These are phyloP conservation scores for Aspergillus fijiensis DNA, from an alignment of 2,329 filamentous ascomycete genomes.

Conservation along the genomic window DNA sequence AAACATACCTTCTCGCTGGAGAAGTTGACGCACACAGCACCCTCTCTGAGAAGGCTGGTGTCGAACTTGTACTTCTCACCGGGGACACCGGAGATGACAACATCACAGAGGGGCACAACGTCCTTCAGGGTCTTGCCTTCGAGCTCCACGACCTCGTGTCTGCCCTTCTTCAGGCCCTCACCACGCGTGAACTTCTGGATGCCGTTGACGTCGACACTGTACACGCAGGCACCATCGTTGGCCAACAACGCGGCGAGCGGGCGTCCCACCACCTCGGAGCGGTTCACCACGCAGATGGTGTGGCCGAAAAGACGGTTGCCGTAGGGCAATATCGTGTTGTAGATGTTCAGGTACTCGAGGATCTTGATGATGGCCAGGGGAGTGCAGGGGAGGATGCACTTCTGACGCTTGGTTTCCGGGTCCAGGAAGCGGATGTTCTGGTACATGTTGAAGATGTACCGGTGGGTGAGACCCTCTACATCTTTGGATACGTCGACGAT, in stretches of 20 bases:
- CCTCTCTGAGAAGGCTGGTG: constrained; percentile 76
- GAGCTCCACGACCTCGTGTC: constrained; percentile 84
- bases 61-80: constrained; percentile 87
- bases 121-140: constrained; percentile 76
- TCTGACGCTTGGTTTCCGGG: constrained; percentile 63
- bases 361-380: constrained; percentile 96
- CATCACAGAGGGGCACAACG: constrained; percentile 83
- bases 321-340: constrained; percentile 90
- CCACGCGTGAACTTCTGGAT: constrained; percentile 91
- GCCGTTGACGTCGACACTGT: constrained; percentile 88
- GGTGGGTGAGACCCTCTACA: constrained; percentile 90
- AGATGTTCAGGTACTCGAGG: constrained; percentile 90
- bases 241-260: constrained; percentile 89
- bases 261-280: constrained; percentile 91
- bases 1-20: constrained; percentile 72
- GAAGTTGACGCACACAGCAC: constrained; percentile 98
- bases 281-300: constrained; percentile 94
- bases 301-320: constrained; percentile 92
- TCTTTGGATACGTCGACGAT: constrained; percentile 88
- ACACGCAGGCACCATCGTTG: constrained; percentile 93
- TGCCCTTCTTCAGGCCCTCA: constrained; percentile 76
- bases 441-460: constrained; percentile 99
- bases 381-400: constrained; percentile 93
- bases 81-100: constrained; percentile 91
- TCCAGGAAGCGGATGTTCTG: constrained; percentile 96